Conservation (phyloP, 148 eudicot genomes). For the Fagopyrum tataricum region DNA sequence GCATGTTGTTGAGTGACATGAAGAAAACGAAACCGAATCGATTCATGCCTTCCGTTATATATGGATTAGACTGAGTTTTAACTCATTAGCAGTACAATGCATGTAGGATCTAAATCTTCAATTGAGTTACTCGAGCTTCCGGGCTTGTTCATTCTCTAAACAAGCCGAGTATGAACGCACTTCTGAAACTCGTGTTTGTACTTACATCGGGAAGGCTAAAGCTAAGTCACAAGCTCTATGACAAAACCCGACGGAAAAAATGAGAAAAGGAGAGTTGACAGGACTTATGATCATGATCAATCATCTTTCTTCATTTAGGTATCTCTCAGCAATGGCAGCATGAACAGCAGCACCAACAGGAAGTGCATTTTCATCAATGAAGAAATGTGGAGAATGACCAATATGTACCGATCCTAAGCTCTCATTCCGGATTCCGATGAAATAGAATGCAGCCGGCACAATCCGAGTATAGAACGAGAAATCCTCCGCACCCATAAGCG, state of each 20-base stretch:
- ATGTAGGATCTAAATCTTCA: too few relatives aligned
- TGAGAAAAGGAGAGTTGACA: not conserved
- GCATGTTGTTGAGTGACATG: not conserved
- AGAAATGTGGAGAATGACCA: constrained; percentile 69
- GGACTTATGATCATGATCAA: not conserved
- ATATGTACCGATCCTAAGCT: constrained; percentile 47
- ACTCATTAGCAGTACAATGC: too few relatives aligned
- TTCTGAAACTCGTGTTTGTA: not conserved
- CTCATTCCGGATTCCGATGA: constrained; percentile 59
- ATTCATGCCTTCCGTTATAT: not conserved
- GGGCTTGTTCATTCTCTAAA: too few relatives aligned
- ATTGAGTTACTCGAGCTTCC: too few relatives aligned
- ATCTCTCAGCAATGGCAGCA: constrained; percentile 74
- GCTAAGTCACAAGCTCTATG: not conserved
- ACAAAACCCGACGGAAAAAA: not conserved
- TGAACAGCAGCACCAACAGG: constrained; percentile 73
- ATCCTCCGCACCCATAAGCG: constrained; percentile 84
- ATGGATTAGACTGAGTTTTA: not conserved
- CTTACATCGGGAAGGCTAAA: not conserved
- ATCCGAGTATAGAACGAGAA: constrained; percentile 65
- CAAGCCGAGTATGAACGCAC: too few relatives aligned
- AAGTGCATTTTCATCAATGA: constrained; percentile 61
- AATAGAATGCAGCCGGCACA: constrained; percentile 63
- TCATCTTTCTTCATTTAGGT: constrained; percentile 34
- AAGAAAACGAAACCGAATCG: not conserved